These are phyloP conservation scores for Hapsidospora chrysogenum DNA, from an alignment of 495 filamentous ascomycete genomes.

Conservation along the genomic window DNA sequence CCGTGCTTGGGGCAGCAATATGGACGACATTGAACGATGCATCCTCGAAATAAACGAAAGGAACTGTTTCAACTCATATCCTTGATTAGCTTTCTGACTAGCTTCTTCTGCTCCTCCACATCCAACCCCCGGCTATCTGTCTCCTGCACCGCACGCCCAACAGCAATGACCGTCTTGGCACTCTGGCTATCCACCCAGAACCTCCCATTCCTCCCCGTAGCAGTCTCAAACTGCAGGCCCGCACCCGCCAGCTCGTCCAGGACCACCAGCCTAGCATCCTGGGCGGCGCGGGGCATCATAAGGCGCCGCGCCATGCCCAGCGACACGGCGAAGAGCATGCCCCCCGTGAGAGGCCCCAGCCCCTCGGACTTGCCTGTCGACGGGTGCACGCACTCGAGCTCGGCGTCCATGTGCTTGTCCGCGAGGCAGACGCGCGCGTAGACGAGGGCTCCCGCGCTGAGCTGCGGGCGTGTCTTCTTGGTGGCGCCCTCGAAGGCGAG, in stretches of 20 bases:
- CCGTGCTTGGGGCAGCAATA: too few relatives aligned
- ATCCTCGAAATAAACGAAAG: too few relatives aligned
- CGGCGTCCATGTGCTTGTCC: slow-evolving; percentile 68
- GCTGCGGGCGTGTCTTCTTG: slow-evolving; percentile 75
- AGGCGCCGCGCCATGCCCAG: slow-evolving; percentile 67
- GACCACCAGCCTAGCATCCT: slow-evolving; percentile 52
- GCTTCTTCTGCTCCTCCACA: slow-evolving; percentile 60
- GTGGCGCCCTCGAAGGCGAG: slow-evolving; percentile 82
- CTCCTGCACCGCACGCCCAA: slow-evolving; percentile 65
- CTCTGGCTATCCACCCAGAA: slow-evolving; percentile 74
- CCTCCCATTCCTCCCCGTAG: slow-evolving; percentile 84
- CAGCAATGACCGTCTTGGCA: slow-evolving; percentile 45
- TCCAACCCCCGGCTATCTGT: slow-evolving; percentile 53
- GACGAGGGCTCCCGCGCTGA: slow-evolving; percentile 57
- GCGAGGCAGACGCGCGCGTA: slow-evolving; percentile 68
- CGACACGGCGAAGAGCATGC: slow-evolving; percentile 73
- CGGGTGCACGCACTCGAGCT: slow-evolving; percentile 75
- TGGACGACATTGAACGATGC: too few relatives aligned
- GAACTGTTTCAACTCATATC: slow-evolving; percentile 28
- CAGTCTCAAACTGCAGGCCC: slow-evolving; percentile 72
- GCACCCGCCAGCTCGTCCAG: slow-evolving; percentile 72
- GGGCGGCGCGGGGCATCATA: slow-evolving; percentile 43
- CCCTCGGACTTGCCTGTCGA: slow-evolving; percentile 81
- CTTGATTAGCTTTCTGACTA: slow-evolving; percentile 48
- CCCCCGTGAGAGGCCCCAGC: slow-evolving; percentile 67